These are phyloP conservation scores for Boletus patriciae DNA, from an alignment of 768 basidiomycete genomes.

Conservation along the genomic window DNA sequence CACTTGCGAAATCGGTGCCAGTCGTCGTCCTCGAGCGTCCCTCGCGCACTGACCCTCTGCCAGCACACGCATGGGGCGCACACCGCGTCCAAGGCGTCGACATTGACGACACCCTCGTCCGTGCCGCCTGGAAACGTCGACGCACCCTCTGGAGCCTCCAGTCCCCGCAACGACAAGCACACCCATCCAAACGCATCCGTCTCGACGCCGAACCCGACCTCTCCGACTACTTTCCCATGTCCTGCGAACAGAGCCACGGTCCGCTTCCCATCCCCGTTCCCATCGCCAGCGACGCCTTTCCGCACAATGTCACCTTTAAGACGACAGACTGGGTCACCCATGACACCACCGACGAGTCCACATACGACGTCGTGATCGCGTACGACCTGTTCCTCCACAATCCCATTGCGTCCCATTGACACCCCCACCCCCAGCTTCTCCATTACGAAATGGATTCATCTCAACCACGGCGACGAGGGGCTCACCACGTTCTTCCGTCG, in stretches of 20 bases:
- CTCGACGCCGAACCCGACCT: slow-evolving; percentile 3
- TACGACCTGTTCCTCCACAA: slow-evolving; percentile 35
- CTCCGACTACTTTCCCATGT: slow-evolving; percentile 62
- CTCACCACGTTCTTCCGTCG: slow-evolving; percentile 66
- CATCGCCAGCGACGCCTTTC: slow-evolving; percentile 48
- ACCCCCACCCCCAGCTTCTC: slow-evolving; percentile 51
- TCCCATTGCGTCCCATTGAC: background rate
- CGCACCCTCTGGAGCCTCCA: slow-evolving; percentile 72
- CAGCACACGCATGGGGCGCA: slow-evolving; percentile 67
- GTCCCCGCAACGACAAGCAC: slow-evolving; percentile 14
- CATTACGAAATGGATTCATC: slow-evolving; percentile 89
- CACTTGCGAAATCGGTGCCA: slow-evolving; percentile 76
- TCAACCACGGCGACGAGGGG: slow-evolving; percentile 76
- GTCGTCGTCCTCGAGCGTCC: background rate
- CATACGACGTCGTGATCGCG: slow-evolving; percentile 82
- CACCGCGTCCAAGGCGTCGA: slow-evolving; percentile 79
- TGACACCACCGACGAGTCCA: slow-evolving; percentile 48
- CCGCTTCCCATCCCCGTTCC: slow-evolving; percentile 61
- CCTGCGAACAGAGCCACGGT: slow-evolving; percentile 75
- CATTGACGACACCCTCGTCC: slow-evolving; percentile 75
- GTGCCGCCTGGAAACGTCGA: slow-evolving; percentile 71
- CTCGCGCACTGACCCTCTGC: background rate
- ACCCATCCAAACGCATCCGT: slow-evolving; percentile 12
- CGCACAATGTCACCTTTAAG: slow-evolving; percentile 75
- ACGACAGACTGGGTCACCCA: slow-evolving; percentile 71